phyloP scores from a whole-genome alignment of 2,329 filamentous ascomycete genomes.

The Leptodontidium sp. region DNA sequence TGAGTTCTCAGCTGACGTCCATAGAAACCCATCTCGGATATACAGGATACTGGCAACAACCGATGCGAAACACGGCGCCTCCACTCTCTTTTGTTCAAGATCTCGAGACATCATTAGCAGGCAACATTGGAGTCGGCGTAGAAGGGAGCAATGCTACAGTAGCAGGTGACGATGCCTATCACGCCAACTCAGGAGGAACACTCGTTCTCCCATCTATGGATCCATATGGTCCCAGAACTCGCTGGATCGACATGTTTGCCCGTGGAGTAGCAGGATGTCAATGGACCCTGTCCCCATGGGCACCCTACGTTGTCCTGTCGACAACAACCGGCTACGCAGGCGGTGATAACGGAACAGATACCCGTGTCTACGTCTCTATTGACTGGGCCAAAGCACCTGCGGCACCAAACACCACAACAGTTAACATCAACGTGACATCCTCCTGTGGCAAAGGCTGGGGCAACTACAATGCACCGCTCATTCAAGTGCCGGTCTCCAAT shows the following conservation, averaged over 20 bases:
- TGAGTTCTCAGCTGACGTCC: constrained; percentile 43
- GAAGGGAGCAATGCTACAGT: constrained; percentile 73
- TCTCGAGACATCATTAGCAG: constrained; percentile 64
- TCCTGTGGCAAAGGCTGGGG: constrained; percentile 53
- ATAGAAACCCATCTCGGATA: constrained; percentile 62
- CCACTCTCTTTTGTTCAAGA: constrained; percentile 67
- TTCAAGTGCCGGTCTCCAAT: constrained; percentile 64
- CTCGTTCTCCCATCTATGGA: constrained; percentile 65
- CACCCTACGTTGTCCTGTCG: constrained; percentile 61
- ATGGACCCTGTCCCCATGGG: constrained; percentile 58
- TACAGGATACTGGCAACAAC: constrained; percentile 69
- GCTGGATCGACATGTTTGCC: constrained; percentile 71
- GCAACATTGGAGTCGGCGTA: constrained; percentile 68
- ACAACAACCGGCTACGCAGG: constrained; percentile 59
- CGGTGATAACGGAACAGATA: constrained; percentile 56
- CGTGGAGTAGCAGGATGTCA: constrained; percentile 60
- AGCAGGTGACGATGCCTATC: constrained; percentile 71
- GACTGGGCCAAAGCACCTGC: constrained; percentile 60
- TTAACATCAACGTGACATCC: constrained; percentile 62
- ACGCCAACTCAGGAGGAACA: constrained; percentile 61
- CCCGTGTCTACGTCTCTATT: constrained; percentile 61
- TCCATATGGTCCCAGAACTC: constrained; percentile 61
- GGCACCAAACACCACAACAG: constrained; percentile 52
- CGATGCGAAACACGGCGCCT: constrained; percentile 74
- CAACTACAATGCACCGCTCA: constrained; percentile 53